Percentiles rank a stretch among this genome's conserved stretches.
phyloP scores from a whole-genome alignment of 805 yeast genomes.

The Peterozyma xylosa region DNA sequence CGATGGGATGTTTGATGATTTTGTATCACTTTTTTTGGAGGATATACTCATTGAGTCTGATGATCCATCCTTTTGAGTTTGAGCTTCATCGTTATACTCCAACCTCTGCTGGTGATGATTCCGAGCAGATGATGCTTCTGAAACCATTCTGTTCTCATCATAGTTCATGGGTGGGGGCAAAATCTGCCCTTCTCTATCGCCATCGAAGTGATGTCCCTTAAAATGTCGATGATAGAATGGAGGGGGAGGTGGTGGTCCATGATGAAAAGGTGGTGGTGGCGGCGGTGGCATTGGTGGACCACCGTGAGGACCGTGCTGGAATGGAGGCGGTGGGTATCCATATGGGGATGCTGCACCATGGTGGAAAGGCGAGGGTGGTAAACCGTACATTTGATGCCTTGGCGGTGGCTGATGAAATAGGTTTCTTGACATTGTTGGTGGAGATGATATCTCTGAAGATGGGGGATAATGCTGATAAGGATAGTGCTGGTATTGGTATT shows the following conservation, averaged over 20 bases:
- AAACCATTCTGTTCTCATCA: too few relatives aligned
- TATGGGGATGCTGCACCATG: background rate
- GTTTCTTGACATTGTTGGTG: too few relatives aligned
- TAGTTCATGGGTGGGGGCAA: constrained; percentile 1
- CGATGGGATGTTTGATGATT: too few relatives aligned
- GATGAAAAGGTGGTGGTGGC: constrained; percentile 8
- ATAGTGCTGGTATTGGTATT: background rate
- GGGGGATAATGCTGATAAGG: background rate
- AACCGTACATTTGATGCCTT: too few relatives aligned
- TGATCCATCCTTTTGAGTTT: too few relatives aligned
- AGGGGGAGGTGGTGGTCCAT: constrained; percentile 9
- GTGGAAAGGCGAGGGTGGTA: too few relatives aligned
- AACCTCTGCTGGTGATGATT: too few relatives aligned
- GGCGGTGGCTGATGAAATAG: too few relatives aligned
- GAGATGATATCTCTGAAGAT: background rate
- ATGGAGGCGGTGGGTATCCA: background rate
- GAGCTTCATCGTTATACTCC: too few relatives aligned
- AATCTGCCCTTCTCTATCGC: constrained; percentile 1
- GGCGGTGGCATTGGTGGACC: constrained; percentile 4
- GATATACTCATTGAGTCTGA: too few relatives aligned
- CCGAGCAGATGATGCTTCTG: too few relatives aligned
- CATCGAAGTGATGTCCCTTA: background rate
- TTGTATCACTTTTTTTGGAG: too few relatives aligned
- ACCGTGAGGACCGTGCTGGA: background rate
- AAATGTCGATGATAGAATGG: constrained; percentile 10